Evolutionary conservation across 345 rosid genomes (phyloP), one percentile per base, ranked within the genome.

Genomic region (Microthlaspi erraticum): DNA sequence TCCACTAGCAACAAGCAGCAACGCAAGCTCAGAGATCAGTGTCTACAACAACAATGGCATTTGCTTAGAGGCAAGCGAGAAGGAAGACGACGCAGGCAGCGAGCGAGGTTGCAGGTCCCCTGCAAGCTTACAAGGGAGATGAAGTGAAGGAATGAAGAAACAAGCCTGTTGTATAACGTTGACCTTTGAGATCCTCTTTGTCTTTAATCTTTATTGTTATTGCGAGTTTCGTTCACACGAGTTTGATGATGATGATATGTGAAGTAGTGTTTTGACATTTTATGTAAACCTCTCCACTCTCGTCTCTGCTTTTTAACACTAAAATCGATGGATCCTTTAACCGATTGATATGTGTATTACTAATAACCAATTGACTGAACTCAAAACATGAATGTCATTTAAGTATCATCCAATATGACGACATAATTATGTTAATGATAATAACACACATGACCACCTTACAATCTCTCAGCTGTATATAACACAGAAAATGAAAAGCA

Each of bases 1-100:
- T 16, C 99, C 98, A 38, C 78, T 87, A n/a, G 98, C 96, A 42
- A 91, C 98, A 14, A 94, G 98, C 83, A 94, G 99, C 73, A 91
- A 89, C 70, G 99, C 93, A 39, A 91, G 98, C 77, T 94, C 99
- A 2, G 99, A 94, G 81, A 71, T 91, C 63, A 94, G 99, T 74
- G 87, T 88, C 66, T 86, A 83, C 74, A 88, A 85, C 68, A 89
- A 86, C 64, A 89, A 86, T 59, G 89, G 92, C 20, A 68, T 81
- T 44, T 86, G 83, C 65, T 66, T 82, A 69, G 89, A 93, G 39
- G 85, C 75, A 52, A 82, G 64, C 13, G 95, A 85, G 73, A 61
- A 81, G 18, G 96, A 84, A 78, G 88, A 89, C 16, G 91, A 87
- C 6, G 74, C 83, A 42, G 85, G 82, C 50, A 84, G 75, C 8